Base-by-base conservation (phyloP, 306 rosid species). In the Vigna nakashimae region DNA sequence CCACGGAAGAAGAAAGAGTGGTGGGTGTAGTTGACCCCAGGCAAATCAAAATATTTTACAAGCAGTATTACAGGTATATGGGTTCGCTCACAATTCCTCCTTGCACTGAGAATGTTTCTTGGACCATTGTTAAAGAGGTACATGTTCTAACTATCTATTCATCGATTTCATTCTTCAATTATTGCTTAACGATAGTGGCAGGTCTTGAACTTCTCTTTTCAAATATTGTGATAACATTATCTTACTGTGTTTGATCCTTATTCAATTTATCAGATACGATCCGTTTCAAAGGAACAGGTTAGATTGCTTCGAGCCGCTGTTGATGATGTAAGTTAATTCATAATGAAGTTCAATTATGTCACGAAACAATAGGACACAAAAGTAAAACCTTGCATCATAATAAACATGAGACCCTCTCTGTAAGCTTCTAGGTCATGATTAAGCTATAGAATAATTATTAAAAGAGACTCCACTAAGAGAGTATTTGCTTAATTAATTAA, bases 51-150 rank as follows among this genome's bases (percentile, higher is more conserved):
- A 68, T 83, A 4, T 16, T 50, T 2, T 50, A 69, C 60, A 69
- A 78, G 82, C 68, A 71, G 10, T 86, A 88, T 67, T 92, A 90
- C 79, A 81, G 89, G 55, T 92, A 88, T 38, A 51, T 88, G 26
- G 97, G 97, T 17, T 90, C 97, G 3, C 88, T 92, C 0, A 92
- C 97, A 0, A 20, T 17, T 67, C 97, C 97, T 24, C 93, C 95
- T 24, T 90, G 97, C 71, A 71, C 87, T 16, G 80, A 87, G 76
- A 81, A 88, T 84, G 90, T 90, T 28, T 7, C 75, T 20, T 92
- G 95, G 97, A 87, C 88, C 42, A 74, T 92, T 4, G 36, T 77
- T 30, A 62, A 7, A 30, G 43, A 73, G 86, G 86, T 82, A 68
- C 4, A 20, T 12, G 55, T 60, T 48, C 28, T 45, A 45, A 12